Conservation (phyloP, 352 stramenopile species). For the Globisporangium camurandrum region DNA sequence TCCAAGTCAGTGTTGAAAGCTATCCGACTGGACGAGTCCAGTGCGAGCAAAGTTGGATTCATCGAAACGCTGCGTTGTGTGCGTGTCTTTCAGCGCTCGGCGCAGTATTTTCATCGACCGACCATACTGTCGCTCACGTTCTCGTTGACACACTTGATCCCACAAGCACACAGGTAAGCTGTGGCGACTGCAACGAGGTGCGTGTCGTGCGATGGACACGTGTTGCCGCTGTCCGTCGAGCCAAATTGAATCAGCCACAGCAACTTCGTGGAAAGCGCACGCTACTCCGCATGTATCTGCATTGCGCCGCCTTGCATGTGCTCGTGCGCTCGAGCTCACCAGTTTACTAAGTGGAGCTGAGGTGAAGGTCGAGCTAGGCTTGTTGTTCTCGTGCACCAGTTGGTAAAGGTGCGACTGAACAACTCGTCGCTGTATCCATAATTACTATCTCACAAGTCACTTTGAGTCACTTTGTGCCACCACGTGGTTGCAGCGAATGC, state of each 20-base stretch:
- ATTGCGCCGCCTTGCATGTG: not conserved
- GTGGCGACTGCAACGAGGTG: not conserved
- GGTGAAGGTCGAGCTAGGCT: not conserved
- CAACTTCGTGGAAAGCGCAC: not conserved
- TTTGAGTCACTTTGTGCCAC: no score
- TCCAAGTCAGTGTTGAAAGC: no score
- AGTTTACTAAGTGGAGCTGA: not conserved
- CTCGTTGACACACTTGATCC: not conserved
- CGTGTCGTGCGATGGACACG: not conserved
- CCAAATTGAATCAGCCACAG: not conserved
- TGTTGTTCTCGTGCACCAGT: conserved; percentile 4
- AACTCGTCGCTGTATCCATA: conserved; percentile 5
- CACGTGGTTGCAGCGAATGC: no score
- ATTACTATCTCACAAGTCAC: conserved; percentile 2
- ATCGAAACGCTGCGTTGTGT: no score
- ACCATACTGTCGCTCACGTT: not conserved
- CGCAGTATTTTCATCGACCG: no score
- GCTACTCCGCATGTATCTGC: conserved; percentile 6
- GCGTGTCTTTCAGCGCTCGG: no score
- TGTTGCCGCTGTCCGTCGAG: no score
- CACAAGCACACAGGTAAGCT: not conserved
- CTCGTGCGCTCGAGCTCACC: not conserved
- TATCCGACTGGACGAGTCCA: no score
- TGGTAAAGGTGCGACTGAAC: not conserved
- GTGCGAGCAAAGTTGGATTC: no score